phyloP scores from a whole-genome alignment of 768 basidiomycete genomes.

The Albatrellus ellisii region DNA sequence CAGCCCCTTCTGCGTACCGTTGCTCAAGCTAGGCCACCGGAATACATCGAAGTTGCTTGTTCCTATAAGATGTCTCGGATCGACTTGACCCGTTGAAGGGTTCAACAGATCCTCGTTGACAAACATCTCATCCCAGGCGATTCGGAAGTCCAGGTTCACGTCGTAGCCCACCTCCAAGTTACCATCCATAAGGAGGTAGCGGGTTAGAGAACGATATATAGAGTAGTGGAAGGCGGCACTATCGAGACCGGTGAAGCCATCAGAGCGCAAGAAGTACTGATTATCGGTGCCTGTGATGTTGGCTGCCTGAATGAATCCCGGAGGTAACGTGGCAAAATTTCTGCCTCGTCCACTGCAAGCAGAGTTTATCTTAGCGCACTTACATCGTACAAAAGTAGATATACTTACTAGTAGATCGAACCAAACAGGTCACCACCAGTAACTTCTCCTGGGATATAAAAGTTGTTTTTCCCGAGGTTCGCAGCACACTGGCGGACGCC shows the following conservation, averaged over 20 bases:
- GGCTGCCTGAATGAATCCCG: slow-evolving; percentile 54
- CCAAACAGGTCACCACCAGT: slow-evolving; percentile 91
- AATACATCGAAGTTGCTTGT: slow-evolving; percentile 90
- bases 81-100: slow-evolving; percentile 43
- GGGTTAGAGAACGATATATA: slow-evolving; percentile 71
- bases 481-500: slow-evolving; percentile 65
- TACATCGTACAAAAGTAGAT: neutral
- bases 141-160: slow-evolving; percentile 67
- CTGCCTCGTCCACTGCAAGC: slow-evolving; percentile 73
- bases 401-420: slow-evolving; percentile 63
- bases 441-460: slow-evolving; percentile 87
- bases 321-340: slow-evolving; percentile 55
- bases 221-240: slow-evolving; percentile 89
- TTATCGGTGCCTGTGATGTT: slow-evolving; percentile 46
- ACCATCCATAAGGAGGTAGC: slow-evolving; percentile 93
- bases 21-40: slow-evolving; percentile 82
- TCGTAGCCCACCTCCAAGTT: slow-evolving; percentile 88
- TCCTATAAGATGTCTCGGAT: slow-evolving; percentile 84
- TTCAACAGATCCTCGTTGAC: slow-evolving; percentile 82
- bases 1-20: slow-evolving; percentile 66
- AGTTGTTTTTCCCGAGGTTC: slow-evolving; percentile 66
- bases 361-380: neutral
- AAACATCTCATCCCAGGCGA: slow-evolving; percentile 87
- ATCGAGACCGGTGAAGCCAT: slow-evolving; percentile 51
- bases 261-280: slow-evolving; percentile 71